Base-by-base conservation (phyloP, 1,284 basidiomycete genomes). In the Cutaneotrichosporon sp. region DNA sequence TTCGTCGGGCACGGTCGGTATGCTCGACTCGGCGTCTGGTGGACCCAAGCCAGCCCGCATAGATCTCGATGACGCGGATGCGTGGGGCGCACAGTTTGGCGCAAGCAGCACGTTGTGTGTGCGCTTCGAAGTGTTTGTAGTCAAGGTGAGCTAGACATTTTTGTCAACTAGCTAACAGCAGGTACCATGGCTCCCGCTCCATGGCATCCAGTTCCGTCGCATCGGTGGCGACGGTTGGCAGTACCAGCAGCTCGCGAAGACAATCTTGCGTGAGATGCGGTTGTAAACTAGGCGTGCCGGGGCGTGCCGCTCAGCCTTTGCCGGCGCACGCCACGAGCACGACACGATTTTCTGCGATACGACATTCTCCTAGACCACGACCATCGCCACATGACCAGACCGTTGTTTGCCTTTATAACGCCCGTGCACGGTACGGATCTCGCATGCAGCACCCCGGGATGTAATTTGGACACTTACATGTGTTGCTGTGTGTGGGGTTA, bases 181-280 rank as follows among this genome's bases (percentile, higher is more conserved):
- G 91, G 91, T 97, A 21, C 96, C 96, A 36, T 91, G 90, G 85
- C 80, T 99, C 64, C 92, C 95, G 1, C 83, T 99, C 36, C 92
- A 97, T 76, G 96, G 96, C 1, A 89, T 99, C 64, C 96, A 98
- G 77, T 99, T 99, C 84, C 88, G 95, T 61, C 85, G 96, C 63
- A 87, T 90, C 0, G 88, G 91, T 52, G 95, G 95, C 4, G 93
- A 97, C 71, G 92, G 92, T 2, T 97, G 94, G 95, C 93, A 97
- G 81, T 97, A 97, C 79, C 91, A 94, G 78, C 94, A 93, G 90
- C 85, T 98, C 57, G 95, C 94, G n/a, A 87, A 92, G 74, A 85
- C 94, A 65, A 92, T 97, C 51, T 80, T 97, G 72, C 90, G 91
- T 63, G 94, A 97, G 81, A 86, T 97, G 81, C 94, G 96, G 83